Evolutionary conservation across 345 rosid species (phyloP).

Genomic region (Camelina sativa): DNA sequence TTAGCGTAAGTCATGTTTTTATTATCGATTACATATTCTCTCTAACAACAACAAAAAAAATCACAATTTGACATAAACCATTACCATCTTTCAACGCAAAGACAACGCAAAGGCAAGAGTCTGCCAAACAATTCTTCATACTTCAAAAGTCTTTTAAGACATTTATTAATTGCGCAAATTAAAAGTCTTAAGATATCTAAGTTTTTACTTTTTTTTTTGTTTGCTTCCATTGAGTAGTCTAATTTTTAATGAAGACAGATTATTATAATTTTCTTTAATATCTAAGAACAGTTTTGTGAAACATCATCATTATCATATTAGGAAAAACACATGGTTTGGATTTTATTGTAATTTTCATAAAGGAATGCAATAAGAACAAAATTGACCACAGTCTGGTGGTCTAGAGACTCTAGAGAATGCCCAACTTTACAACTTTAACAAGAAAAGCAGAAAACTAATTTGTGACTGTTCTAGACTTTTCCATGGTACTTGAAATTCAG

Average conservation of each 20-base stretch:
- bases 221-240: not conserved
- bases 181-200: not conserved
- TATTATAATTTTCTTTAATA: not conserved
- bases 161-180: not conserved
- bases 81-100: constrained; percentile 10
- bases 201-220: not conserved
- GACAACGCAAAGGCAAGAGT: not conserved
- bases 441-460: not conserved
- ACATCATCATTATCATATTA: constrained; percentile 2
- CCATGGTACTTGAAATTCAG: constrained; percentile 79
- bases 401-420: not conserved
- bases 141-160: not conserved
- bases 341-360: not conserved
- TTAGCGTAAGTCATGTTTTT: constrained; percentile 25
- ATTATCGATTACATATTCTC: constrained; percentile 9
- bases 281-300: not conserved
- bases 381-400: constrained; percentile 11
- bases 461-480: constrained; percentile 62
- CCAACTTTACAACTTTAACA: constrained; percentile 25
- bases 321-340: not conserved
- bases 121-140: not conserved
- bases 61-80: not conserved
- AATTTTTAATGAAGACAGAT: not conserved
- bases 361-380: constrained; percentile 17
- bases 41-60: not conserved